Conservation (phyloP, 768 basidiomycete genomes). For the Pleurotus ostreatus region DNA sequence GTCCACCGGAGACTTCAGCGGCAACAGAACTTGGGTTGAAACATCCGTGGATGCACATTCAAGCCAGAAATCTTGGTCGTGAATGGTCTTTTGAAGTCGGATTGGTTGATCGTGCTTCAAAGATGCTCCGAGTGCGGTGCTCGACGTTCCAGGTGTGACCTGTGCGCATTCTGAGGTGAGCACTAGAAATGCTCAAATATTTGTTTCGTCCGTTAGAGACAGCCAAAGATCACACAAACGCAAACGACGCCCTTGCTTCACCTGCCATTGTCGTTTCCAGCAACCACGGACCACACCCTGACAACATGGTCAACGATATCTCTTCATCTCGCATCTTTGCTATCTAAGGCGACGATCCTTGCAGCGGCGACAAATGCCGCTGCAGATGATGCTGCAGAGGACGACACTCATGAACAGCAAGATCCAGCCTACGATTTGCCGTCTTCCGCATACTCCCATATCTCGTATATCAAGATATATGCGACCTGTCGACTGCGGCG, state of each 20-base stretch:
- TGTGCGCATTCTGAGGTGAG: neutral
- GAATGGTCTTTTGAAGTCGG: slow-evolving; percentile 79
- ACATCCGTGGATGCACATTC: slow-evolving; percentile 73
- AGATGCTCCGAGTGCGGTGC: slow-evolving; percentile 57
- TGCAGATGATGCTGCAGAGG: slow-evolving; percentile 16
- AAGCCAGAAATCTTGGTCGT: slow-evolving; percentile 62
- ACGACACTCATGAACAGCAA: slow-evolving; percentile 11
- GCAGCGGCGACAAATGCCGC: slow-evolving; percentile 26
- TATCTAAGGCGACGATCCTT: slow-evolving; percentile 58
- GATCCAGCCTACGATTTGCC: slow-evolving; percentile 31
- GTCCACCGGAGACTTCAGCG: slow-evolving; percentile 35
- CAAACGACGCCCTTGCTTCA: slow-evolving; percentile 52
- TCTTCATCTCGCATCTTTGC: slow-evolving; percentile 54
- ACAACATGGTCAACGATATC: slow-evolving; percentile 69
- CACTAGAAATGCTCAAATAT: neutral
- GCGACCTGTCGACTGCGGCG: slow-evolving; percentile 74
- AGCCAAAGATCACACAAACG: slow-evolving; percentile 44
- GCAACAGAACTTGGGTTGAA: slow-evolving; percentile 48
- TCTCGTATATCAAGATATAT: slow-evolving; percentile 72
- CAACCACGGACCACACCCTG: slow-evolving; percentile 47
- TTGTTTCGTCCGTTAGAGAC: slow-evolving; percentile 35
- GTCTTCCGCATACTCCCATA: slow-evolving; percentile 55
- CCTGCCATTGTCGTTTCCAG: slow-evolving; percentile 66
- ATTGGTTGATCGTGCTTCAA: slow-evolving; percentile 57
- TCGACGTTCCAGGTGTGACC: slow-evolving; percentile 77